phyloP scores from a whole-genome alignment of 148 eudicot genomes.

The Nyssa sinensis region DNA sequence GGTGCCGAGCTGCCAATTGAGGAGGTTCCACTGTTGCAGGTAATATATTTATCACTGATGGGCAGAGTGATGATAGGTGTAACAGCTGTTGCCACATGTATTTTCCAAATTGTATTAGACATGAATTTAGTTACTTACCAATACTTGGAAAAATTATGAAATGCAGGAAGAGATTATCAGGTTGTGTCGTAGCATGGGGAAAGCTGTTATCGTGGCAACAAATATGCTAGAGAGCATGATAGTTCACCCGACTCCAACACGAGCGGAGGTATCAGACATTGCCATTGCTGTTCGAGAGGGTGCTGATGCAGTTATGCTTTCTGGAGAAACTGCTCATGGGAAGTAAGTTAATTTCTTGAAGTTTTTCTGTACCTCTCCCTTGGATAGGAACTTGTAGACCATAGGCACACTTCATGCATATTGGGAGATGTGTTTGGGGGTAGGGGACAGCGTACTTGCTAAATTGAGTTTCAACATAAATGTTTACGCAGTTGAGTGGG shows the following conservation, averaged over 20 bases:
- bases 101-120: neutral
- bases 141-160: neutral
- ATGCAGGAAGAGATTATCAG: constrained; percentile 90
- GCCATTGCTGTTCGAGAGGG: constrained; percentile 98
- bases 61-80: neutral
- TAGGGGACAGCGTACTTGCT: neutral
- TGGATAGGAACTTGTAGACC: neutral
- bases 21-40: constrained; percentile 89
- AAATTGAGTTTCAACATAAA: neutral
- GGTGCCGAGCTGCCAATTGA: constrained; percentile 91
- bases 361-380: neutral
- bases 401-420: neutral
- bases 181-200: constrained; percentile 93
- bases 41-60: constrained; percentile 19
- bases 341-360: constrained; percentile 52
- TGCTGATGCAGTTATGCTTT: constrained; percentile 98
- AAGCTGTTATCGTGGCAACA: constrained; percentile 97
- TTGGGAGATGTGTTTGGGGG: neutral
- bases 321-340: constrained; percentile 99
- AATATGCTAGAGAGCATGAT: constrained; percentile 99
- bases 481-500: neutral
- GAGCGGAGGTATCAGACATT: constrained; percentile 98
- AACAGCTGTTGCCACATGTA: neutral
- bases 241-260: constrained; percentile 96
- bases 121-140: constrained; percentile 4